Conservation (phyloP, 2,329 filamentous ascomycete genomes). For the Paracoccidioides brasiliensis region DNA sequence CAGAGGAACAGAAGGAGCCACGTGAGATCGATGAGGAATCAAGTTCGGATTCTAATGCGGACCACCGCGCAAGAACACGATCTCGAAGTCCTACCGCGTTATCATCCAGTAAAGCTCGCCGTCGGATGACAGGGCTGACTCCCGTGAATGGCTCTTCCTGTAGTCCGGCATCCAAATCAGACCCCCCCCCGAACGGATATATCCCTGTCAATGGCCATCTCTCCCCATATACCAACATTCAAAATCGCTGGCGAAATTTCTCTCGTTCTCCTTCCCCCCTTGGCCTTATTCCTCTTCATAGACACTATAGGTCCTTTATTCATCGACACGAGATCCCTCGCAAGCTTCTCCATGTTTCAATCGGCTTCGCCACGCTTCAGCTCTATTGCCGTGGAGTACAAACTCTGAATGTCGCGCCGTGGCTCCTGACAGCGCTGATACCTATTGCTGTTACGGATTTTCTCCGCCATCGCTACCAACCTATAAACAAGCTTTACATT, state of each 20-base stretch:
- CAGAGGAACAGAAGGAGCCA: constrained; percentile 42
- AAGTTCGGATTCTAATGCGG: constrained; percentile 40
- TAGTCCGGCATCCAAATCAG: constrained; percentile 27
- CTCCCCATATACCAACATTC: constrained; percentile 44
- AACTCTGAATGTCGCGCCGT: constrained; percentile 64
- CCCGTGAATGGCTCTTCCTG: constrained; percentile 35
- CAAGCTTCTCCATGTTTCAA: constrained; percentile 86
- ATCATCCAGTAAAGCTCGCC: constrained; percentile 25
- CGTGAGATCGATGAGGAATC: constrained; percentile 40
- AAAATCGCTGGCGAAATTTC: constrained; percentile 70
- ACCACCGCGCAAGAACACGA: constrained; percentile 51
- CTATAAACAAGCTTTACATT: constrained; percentile 81
- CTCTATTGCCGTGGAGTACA: constrained; percentile 73
- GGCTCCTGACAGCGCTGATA: constrained; percentile 64
- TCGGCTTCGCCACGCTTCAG: constrained; percentile 83
- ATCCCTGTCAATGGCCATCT: constrained; percentile 52
- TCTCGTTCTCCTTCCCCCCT: constrained; percentile 86
- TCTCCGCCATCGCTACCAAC: constrained; percentile 66
- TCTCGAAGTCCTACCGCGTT: constrained; percentile 53
- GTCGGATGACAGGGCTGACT: constrained; percentile 42
- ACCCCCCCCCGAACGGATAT: constrained; percentile 26
- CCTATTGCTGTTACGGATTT: constrained; percentile 75
- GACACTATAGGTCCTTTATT: constrained; percentile 79
- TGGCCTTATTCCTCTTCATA: constrained; percentile 87
- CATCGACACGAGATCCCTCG: constrained; percentile 96